Evolutionary conservation across 768 basidiomycete species (phyloP), one percentile per base, ranked within the genome.

Genomic region (Lactarius vividus): DNA sequence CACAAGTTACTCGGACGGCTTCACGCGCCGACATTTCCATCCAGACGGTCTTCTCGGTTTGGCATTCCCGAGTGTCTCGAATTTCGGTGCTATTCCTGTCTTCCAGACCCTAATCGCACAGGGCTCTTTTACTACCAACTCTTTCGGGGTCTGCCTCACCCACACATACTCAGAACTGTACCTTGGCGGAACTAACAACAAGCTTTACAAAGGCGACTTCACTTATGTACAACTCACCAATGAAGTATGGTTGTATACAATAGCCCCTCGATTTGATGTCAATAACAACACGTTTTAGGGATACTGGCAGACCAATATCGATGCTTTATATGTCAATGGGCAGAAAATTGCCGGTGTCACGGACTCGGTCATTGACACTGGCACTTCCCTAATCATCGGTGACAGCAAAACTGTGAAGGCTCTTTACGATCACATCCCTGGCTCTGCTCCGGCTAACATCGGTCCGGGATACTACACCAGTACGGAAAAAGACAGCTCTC

Each of bases 71-170:
- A 56, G 57, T 1, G 73, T 75, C 62, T 73, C 75, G 0, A 59
- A 7, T 26, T 72, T 65, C 67, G 66, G 65, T 55, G 62, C 64
- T 7, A 26, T 57, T 3, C 70, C 77, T 4, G 66, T 73, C 46
- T 75, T 77, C 71, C 78, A 83, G 61, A 81, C 80, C 35, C 78
- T 85, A 35, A 63, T 81, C 20, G 67, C 73, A 15, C 74, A 81
- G 54, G 72, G 71, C n/a, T 61, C 40, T 71, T 77, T 2, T 61
- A 74, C 5, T 67, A 77, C 29, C 70, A 77, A 55, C 74, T 78
- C 44, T 67, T 85, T 86, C 64, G 78, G 80, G 33, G 79, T 87
- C 70, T 81, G 82, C 63, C 75, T 86, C 53, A 70, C 79, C 10
- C 28, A 74, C 13, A 71, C 73, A 11, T 78, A 76, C 37, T 29